Conservation (phyloP, 306 rosid genomes). For the Inga oerstediana region DNA sequence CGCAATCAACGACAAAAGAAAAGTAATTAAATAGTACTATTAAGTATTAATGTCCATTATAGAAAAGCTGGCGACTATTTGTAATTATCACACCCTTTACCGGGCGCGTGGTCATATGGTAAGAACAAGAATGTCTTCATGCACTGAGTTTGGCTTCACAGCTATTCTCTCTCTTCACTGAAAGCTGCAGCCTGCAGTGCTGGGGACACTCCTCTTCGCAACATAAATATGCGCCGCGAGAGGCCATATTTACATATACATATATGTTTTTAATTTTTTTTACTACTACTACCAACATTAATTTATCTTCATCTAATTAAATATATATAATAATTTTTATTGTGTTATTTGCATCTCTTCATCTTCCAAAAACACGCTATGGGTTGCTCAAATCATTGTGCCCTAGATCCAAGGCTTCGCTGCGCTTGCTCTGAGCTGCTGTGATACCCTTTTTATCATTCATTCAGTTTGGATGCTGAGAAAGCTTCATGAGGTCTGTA, state of each 20-base stretch:
- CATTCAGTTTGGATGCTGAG: constrained; percentile 19
- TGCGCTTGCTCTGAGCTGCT: constrained; percentile 48
- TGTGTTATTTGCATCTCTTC: constrained; percentile 33
- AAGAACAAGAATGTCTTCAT: constrained; percentile 30
- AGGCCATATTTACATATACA: constrained; percentile 26
- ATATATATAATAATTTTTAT: constrained; percentile 16
- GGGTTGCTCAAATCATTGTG: constrained; percentile 45
- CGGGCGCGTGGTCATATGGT: constrained; percentile 31
- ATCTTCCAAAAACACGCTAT: constrained; percentile 46
- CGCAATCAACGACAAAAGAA: background rate
- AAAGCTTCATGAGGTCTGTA: constrained; percentile 26
- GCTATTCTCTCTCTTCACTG: constrained; percentile 39
- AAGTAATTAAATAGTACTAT: background rate
- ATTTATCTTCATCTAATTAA: background rate
- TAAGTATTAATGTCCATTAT: background rate
- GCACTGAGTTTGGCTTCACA: constrained; percentile 4
- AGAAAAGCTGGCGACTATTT: background rate
- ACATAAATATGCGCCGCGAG: constrained; percentile 56
- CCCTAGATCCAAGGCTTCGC: constrained; percentile 83
- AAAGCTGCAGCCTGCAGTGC: constrained; percentile 50
- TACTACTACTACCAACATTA: background rate
- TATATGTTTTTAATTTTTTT: background rate
- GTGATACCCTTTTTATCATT: constrained; percentile 27
- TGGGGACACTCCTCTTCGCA: constrained; percentile 48
- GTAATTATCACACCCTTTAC: background rate